These are phyloP conservation scores for Prillingera fragicola DNA, from an alignment of 1,284 basidiomycete genomes.

Conservation along the genomic window DNA sequence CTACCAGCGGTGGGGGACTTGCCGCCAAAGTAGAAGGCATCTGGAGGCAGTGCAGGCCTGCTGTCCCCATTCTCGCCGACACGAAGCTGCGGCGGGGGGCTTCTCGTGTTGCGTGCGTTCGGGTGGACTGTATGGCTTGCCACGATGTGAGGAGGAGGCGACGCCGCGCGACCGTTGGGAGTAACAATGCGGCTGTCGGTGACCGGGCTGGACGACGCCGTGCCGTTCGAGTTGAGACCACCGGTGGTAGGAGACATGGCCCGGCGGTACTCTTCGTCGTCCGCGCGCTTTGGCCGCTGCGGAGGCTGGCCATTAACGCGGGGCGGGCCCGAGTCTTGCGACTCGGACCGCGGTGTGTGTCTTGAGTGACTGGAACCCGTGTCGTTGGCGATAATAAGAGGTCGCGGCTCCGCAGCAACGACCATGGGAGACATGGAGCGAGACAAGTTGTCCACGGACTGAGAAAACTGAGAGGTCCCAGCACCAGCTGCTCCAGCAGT, in stretches of 20 bases:
- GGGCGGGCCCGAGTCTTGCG: conserved; percentile 13
- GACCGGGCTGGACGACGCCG: conserved; percentile 6
- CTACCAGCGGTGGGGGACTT: conserved; percentile 54
- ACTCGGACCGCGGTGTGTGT: conserved; percentile 14
- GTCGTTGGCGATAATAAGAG: conserved; percentile 21
- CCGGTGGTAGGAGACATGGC: conserved; percentile 51
- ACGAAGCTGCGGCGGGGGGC: conserved; percentile 36
- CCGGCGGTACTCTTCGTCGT: conserved; percentile 55
- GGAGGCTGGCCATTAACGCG: conserved; percentile 51
- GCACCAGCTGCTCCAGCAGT: conserved; percentile 1
- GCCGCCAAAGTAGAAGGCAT: conserved; percentile 58
- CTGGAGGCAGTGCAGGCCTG: conserved; percentile 48
- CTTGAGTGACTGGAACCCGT: conserved; percentile 3
- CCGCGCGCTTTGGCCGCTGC: conserved; percentile 60
- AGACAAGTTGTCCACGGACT: conserved; percentile 31
- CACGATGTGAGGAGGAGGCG: conserved; percentile 2
- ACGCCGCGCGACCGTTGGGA: conserved; percentile 15
- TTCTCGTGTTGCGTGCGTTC: conserved; percentile 26
- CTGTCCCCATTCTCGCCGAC: conserved; percentile 29
- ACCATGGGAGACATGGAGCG: conserved; percentile 28
- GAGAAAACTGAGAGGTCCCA: conserved; percentile 13
- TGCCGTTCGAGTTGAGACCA: conserved; percentile 26
- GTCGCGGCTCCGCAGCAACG: conserved; percentile 10
- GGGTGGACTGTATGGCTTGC: conserved; percentile 20
- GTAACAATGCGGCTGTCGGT: conserved; percentile 12